These are phyloP conservation scores for Hyphopichia fennica DNA, from an alignment of 1,139 yeast genomes.

Conservation along the genomic window DNA sequence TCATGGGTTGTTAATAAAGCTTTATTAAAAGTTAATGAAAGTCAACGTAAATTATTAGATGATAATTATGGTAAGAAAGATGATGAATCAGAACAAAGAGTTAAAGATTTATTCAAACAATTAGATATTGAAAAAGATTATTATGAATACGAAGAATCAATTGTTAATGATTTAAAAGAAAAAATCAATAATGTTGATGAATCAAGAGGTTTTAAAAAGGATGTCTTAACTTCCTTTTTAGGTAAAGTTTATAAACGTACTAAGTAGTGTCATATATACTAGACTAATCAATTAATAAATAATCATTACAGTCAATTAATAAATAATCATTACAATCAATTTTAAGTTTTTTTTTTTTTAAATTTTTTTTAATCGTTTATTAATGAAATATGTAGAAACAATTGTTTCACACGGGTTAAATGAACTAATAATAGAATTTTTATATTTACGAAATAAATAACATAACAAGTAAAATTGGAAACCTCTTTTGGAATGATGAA, in stretches of 20 bases:
- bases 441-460: conserved; percentile 2
- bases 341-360: too few relatives aligned
- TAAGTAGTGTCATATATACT: conserved; percentile 45
- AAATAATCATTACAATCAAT: too few relatives aligned
- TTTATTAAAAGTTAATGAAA: conserved; percentile 70
- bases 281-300: too few relatives aligned
- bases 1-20: conserved; percentile 98
- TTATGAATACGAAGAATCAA: conserved; percentile 76
- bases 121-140: conserved; percentile 72
- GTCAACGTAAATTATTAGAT: conserved; percentile 81
- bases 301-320: too few relatives aligned
- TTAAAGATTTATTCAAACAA: conserved; percentile 74
- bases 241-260: conserved; percentile 91
- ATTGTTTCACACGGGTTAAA: too few relatives aligned
- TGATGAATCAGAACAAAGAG: conserved; percentile 62
- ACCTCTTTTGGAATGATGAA: too few relatives aligned
- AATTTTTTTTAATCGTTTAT: too few relatives aligned
- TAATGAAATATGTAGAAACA: too few relatives aligned
- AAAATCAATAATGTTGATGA: conserved; percentile 78
- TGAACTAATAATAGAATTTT: too few relatives aligned
- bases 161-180: conserved; percentile 62
- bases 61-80: conserved; percentile 88
- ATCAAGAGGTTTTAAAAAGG: conserved; percentile 85
- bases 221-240: conserved; percentile 80
- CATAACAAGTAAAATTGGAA: not conserved